Evolutionary conservation across 352 stramenopile genomes (phyloP).

Genomic region (Phytophthora multivora): DNA sequence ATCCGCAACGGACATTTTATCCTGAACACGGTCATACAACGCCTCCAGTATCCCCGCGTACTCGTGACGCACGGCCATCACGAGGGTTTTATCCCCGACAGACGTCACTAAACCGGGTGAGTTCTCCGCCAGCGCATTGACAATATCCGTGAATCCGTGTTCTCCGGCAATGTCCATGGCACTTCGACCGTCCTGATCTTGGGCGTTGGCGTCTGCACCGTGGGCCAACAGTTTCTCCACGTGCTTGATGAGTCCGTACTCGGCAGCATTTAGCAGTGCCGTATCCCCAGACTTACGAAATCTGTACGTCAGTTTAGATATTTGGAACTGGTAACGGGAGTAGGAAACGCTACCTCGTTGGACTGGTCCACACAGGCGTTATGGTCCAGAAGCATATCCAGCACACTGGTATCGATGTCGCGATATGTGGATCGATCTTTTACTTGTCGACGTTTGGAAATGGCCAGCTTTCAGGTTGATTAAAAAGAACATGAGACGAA

Average conservation of each 20-base stretch:
- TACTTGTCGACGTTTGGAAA: conserved; percentile 33
- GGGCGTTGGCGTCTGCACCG: conserved; percentile 32
- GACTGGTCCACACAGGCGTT: conserved; percentile 36
- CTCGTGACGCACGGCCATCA: conserved; percentile 28
- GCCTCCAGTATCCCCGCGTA: conserved; percentile 14
- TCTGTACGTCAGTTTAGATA: not conserved
- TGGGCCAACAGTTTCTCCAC: conserved; percentile 46
- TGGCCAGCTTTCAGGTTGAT: conserved; percentile 26
- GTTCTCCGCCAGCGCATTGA: conserved; percentile 33
- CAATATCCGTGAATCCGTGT: conserved; percentile 47
- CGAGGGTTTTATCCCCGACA: conserved; percentile 27
- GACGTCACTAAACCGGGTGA: conserved; percentile 15
- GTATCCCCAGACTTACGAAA: conserved; percentile 37
- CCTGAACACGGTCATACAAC: conserved; percentile 21
- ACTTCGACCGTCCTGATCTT: conserved; percentile 35
- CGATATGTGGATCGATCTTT: conserved; percentile 43
- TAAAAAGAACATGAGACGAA: not conserved
- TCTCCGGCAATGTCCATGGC: conserved; percentile 47
- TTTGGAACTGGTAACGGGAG: no score
- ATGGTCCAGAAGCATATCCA: conserved; percentile 43
- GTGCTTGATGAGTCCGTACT: conserved; percentile 54
- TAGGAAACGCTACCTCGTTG: conserved; percentile 22
- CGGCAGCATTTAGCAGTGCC: conserved; percentile 39
- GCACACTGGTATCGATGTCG: conserved; percentile 47
- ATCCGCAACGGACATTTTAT: conserved; percentile 1